A percentile compares a stretch with the other conserved stretches of the same genome.
phyloP scores from a whole-genome alignment of 164 flowering plant genomes.

The Chloranthus sessilifolius region DNA sequence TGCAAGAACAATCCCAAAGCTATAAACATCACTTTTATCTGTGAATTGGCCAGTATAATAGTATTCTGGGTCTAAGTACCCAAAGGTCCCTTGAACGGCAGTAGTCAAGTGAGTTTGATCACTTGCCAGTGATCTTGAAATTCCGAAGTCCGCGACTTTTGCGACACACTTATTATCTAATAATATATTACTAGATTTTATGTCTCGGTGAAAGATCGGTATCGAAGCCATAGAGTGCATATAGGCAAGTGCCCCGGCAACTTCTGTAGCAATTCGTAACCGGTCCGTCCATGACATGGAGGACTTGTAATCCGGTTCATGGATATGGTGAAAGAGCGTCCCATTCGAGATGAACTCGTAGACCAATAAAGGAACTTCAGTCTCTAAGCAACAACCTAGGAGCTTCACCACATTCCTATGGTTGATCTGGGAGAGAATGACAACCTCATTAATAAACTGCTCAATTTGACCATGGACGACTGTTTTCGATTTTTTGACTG shows the following conservation, averaged over 20 bases:
- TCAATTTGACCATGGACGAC: slow-evolving; percentile 15
- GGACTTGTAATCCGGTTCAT: neutral
- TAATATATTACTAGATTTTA: no score
- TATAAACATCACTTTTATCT: slow-evolving; percentile 3
- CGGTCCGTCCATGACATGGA: no score
- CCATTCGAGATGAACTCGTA: slow-evolving; percentile 20
- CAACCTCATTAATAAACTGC: slow-evolving; percentile 20
- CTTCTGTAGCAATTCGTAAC: no score
- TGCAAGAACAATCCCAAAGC: slow-evolving; percentile 1
- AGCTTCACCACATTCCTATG: slow-evolving; percentile 21
- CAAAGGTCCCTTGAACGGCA: no score
- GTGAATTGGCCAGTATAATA: neutral
- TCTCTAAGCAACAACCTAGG: slow-evolving; percentile 21
- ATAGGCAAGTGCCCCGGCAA: no score
- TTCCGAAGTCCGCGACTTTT: no score
- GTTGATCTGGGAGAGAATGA: slow-evolving; percentile 20
- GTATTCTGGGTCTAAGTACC: neutral
- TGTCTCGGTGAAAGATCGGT: no score
- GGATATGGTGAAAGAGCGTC: slow-evolving; percentile 16
- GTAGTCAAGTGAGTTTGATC: no score
- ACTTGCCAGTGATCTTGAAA: no score
- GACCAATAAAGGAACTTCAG: slow-evolving; percentile 19
- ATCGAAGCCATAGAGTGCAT: no score
- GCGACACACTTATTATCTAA: no score
- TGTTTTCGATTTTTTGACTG: slow-evolving; percentile 16